phyloP scores from a whole-genome alignment of 164 flowering plant genomes.

The Piper betle region DNA sequence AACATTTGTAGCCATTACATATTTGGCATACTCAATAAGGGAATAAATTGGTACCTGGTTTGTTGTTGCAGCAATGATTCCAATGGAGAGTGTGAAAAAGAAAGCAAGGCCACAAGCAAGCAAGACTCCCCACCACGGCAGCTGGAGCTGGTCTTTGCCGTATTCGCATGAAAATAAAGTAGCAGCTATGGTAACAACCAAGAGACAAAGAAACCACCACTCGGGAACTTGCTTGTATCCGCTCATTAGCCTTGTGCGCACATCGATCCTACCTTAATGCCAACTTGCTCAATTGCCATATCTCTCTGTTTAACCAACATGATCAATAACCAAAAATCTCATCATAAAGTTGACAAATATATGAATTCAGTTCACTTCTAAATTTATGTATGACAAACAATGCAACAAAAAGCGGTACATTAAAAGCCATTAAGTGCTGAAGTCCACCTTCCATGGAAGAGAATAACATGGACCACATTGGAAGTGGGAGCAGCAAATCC shows the following conservation, averaged over 20 bases:
- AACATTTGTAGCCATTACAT: no score
- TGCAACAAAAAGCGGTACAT: no score
- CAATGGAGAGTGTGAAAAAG: constrained; percentile 75
- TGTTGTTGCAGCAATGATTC: constrained; percentile 77
- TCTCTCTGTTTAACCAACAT: constrained; percentile 48
- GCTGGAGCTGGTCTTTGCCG: constrained; percentile 59
- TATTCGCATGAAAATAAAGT: constrained; percentile 55
- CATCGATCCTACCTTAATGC: constrained; percentile 49
- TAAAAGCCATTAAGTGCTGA: not conserved
- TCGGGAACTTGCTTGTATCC: constrained; percentile 62
- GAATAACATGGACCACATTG: constrained; percentile 46
- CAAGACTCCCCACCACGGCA: constrained; percentile 88
- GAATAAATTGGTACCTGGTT: constrained; percentile 44
- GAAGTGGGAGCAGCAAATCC: constrained; percentile 76
- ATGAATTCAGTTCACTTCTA: no score
- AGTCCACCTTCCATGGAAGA: constrained; percentile 69
- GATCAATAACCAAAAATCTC: no score
- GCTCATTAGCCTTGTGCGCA: constrained; percentile 65
- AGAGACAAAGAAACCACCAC: constrained; percentile 68
- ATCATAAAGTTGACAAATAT: not conserved
- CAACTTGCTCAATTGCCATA: constrained; percentile 55
- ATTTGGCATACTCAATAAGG: no score
- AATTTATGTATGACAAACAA: no score
- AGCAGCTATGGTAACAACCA: constrained; percentile 36
- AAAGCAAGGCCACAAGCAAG: constrained; percentile 63